A percentile compares a stretch with the other conserved stretches of the same genome.
Evolutionary conservation across 192 early-diverging fungal genomes (phyloP).

Genomic region (Backusella parvicylindrica): DNA sequence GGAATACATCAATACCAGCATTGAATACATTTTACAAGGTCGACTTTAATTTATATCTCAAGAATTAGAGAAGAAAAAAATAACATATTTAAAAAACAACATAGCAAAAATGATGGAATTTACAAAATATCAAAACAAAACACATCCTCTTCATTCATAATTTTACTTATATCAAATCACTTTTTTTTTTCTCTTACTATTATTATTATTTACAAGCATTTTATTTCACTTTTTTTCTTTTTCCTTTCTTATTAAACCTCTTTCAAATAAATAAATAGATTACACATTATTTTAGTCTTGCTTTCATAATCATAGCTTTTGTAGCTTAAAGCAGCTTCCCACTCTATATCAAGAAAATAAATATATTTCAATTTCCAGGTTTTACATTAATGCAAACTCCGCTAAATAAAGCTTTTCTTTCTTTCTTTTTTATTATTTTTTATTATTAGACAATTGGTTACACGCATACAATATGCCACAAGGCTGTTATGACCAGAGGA

Average conservation of each 20-base stretch:
- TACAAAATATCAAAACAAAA: background rate
- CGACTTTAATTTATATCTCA: slow-evolving; percentile 31
- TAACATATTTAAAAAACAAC: background rate
- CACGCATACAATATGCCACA: background rate
- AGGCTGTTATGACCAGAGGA: background rate
- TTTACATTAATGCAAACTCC: background rate
- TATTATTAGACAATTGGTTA: background rate
- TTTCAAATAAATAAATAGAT: background rate
- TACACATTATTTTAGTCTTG: background rate
- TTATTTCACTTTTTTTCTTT: background rate
- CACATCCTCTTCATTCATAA: background rate
- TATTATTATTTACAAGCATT: background rate
- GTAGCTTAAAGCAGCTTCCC: background rate
- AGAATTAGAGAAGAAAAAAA: background rate
- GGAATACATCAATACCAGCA: slow-evolving; percentile 86
- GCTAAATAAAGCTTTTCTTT: background rate
- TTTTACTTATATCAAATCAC: background rate
- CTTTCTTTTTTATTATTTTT: background rate
- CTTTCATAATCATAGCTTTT: background rate
- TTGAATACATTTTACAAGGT: slow-evolving; percentile 62
- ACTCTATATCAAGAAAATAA: background rate
- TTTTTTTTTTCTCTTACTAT: background rate
- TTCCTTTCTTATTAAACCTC: background rate
- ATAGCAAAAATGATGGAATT: background rate
- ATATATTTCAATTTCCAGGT: background rate